Evolutionary conservation across 1,284 basidiomycete genomes (phyloP).

Genomic region (Spongiforma sp.): DNA sequence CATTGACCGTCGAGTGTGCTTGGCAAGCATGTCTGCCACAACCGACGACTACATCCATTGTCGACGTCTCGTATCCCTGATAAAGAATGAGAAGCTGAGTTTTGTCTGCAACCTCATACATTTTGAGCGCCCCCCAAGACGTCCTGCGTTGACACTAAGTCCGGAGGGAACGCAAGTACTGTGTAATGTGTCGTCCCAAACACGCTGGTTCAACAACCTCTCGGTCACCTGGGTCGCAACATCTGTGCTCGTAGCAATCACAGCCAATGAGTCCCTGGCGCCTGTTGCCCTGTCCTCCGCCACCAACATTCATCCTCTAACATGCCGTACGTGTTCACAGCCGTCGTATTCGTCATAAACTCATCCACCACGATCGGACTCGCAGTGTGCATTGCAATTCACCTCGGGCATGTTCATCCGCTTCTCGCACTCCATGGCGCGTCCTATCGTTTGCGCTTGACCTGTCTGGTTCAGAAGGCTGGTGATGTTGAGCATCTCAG

Average conservation of each 20-base stretch:
- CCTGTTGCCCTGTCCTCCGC: neutral
- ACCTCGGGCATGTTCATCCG: neutral
- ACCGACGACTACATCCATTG: constrained; percentile 19
- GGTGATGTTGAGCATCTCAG: constrained; percentile 40
- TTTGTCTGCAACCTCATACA: neutral
- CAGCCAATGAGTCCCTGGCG: neutral
- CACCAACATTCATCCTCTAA: neutral
- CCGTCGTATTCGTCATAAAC: no score
- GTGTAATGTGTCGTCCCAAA: constrained; percentile 24
- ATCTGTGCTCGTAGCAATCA: no score
- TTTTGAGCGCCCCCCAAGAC: no score
- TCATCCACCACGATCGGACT: neutral
- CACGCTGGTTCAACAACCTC: neutral
- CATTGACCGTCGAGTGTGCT: constrained; percentile 23
- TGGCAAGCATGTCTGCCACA: constrained; percentile 22
- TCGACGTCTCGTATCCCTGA: constrained; percentile 1
- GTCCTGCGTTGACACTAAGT: no score
- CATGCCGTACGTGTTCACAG: neutral
- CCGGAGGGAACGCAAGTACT: constrained; percentile 3
- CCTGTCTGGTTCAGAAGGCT: constrained; percentile 2
- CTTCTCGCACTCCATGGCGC: neutral
- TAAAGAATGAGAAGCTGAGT: constrained; percentile 17
- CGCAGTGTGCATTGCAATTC: neutral
- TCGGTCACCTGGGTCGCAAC: no score
- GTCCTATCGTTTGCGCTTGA: neutral